Evolutionary conservation across 345 rosid genomes (phyloP), one percentile per base, ranked within the genome.

Genomic region (Garcia nutans): DNA sequence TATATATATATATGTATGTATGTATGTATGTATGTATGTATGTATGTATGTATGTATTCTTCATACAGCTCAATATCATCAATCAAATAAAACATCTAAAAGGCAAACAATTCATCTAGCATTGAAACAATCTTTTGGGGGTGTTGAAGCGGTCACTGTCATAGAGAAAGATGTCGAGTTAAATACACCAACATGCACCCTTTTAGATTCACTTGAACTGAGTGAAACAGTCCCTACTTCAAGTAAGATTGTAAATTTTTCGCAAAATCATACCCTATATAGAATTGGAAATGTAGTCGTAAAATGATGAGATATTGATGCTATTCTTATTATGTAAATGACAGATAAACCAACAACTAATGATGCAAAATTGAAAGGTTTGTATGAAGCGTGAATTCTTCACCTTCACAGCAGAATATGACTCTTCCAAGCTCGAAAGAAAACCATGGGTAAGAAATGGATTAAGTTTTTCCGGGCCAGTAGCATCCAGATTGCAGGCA

Each of bases 371-470:
- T 61, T 45, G 10, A 60, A 64, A 64, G 22, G 17, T 33, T 44
- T 4, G 22, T 20, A 42, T 23, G 44, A 49, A 71, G 70, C 16
- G 60, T 44, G 28, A 75, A 58, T 74, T 5, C 59, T 79, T 55
- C 76, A 94, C 98, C 97, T 92, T 89, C 60, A 85, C 81, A 4
- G 97, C 89, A 62, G 85, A 89, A 42, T 83, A 74, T 0, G 98
- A 81, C 74, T 91, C 97, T 88, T 94, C 98, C 71, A 94, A 87
- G 86, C 91, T 86, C 6, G 94, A 94, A 76, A 94, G 97, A 76
- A 94, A 94, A 10, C 85, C 92, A 66, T 94, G 87, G 45, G 81
- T 79, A 23, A 94, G 92, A 84, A 94, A 94, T 15, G 98, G 97
- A 80, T 94, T 92, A 77, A 75, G 86, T 71, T 85, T 88, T 76